These are phyloP conservation scores for Intubia oerlemansii DNA, from an alignment of 2,329 filamentous ascomycete genomes.

Conservation along the genomic window DNA sequence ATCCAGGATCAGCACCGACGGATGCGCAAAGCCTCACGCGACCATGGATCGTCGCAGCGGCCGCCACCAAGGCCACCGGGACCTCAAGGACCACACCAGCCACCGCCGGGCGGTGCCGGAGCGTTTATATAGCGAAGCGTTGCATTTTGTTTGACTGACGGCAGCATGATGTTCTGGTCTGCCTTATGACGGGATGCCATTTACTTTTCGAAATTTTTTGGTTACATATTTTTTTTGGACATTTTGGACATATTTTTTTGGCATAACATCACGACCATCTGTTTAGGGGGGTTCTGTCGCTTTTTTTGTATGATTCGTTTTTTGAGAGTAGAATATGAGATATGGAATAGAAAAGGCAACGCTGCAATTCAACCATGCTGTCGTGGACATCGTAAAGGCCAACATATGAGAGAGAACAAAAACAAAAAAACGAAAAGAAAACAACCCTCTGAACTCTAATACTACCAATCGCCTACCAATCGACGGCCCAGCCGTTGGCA, in stretches of 20 bases:
- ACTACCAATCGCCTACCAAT: constrained; percentile 40
- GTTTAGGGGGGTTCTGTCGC: no score
- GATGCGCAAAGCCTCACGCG: no score
- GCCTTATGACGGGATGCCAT: no score
- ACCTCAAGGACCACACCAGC: constrained; percentile 1
- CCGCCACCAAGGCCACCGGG: not conserved
- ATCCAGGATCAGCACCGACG: no score
- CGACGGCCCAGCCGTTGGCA: constrained; percentile 78
- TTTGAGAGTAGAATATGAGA: no score
- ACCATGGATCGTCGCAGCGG: no score
- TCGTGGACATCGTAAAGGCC: not conserved
- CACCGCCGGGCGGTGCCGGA: constrained; percentile 8
- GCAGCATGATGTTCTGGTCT: not conserved
- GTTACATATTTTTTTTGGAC: not conserved
- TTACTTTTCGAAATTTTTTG: not conserved
- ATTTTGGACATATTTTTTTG: no score
- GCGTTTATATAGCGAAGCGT: constrained; percentile 9
- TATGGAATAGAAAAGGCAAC: no score
- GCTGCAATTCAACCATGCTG: not conserved
- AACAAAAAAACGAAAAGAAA: not conserved
- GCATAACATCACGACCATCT: no score
- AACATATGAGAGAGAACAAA: not conserved
- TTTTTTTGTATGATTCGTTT: no score
- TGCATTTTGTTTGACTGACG: not conserved
- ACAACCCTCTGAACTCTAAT: not conserved